phyloP scores from a whole-genome alignment of 2,329 filamentous ascomycete genomes.

The Emericellopsis atlantica region DNA sequence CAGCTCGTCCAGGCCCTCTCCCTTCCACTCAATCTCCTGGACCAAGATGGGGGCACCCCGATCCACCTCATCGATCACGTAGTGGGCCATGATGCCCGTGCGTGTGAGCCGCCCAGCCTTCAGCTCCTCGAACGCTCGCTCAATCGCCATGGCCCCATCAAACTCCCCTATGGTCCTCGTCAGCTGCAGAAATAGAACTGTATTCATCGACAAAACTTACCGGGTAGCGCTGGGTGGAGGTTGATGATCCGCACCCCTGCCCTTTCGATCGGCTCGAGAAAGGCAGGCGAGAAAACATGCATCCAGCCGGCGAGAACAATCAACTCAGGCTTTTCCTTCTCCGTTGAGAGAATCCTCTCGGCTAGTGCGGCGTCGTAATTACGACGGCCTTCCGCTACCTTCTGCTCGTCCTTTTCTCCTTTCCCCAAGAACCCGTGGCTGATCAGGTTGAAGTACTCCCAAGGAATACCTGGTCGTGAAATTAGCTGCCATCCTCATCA shows the following conservation, averaged over 20 bases:
- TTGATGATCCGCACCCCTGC: conserved; percentile 64
- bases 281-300: conserved; percentile 62
- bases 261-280: conserved; percentile 54
- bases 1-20: conserved; percentile 52
- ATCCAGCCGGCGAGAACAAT: conserved; percentile 81
- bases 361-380: conserved; percentile 69
- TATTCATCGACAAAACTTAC: neutral
- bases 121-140: conserved; percentile 64
- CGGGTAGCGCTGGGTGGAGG: conserved; percentile 48
- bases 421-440: conserved; percentile 50
- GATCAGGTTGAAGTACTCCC: conserved; percentile 71
- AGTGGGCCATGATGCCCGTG: conserved; percentile 84
- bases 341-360: conserved; percentile 40
- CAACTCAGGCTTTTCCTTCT: conserved; percentile 53
- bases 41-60: conserved; percentile 62
- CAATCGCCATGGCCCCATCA: conserved; percentile 67
- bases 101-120: conserved; percentile 47
- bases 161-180: conserved; percentile 43
- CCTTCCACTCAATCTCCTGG: conserved; percentile 53
- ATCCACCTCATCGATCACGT: conserved; percentile 72
- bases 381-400: conserved; percentile 44
- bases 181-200: neutral
- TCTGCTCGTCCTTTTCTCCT: conserved; percentile 45
- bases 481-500: neutral
- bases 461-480: conserved; percentile 42